Conservation (phyloP, 176 grass and related monocot genomes). For the Canna indica region DNA sequence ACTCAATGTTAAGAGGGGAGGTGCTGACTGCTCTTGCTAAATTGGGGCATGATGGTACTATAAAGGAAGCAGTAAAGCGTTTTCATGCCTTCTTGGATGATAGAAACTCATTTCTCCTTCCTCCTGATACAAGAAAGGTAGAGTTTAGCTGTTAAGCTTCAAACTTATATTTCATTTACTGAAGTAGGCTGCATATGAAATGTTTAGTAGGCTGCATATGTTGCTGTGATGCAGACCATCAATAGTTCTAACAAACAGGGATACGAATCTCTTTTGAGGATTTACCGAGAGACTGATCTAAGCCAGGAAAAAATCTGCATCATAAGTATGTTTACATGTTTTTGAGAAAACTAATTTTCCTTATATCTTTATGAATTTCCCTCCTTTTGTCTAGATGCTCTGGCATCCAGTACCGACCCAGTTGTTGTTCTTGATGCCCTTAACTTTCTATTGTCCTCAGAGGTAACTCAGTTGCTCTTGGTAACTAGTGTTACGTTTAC, state of each 20-base stretch:
- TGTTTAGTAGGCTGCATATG: constrained; percentile 63
- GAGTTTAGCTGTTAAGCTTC: neutral
- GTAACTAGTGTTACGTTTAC: neutral
- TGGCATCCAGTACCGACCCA: constrained; percentile 61
- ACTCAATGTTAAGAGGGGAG: constrained; percentile 76
- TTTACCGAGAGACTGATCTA: constrained; percentile 82
- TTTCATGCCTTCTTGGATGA: constrained; percentile 66
- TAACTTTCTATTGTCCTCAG: constrained; percentile 50
- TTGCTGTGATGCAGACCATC: constrained; percentile 69
- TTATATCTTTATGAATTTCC: neutral
- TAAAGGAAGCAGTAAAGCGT: constrained; percentile 54
- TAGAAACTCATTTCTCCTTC: constrained; percentile 58
- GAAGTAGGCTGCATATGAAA: constrained; percentile 26
- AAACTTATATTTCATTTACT: neutral
- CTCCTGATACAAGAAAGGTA: constrained; percentile 78
- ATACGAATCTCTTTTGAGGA: constrained; percentile 71
- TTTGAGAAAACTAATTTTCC: neutral
- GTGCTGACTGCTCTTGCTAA: constrained; percentile 49
- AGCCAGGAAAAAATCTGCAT: constrained; percentile 85
- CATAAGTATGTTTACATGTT: constrained; percentile 34
- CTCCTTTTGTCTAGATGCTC: constrained; percentile 39
- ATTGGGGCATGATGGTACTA: constrained; percentile 58
- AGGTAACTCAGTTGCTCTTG: constrained; percentile 31
- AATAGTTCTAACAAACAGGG: constrained; percentile 61
- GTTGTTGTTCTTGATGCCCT: constrained; percentile 61